Evolutionary conservation across 495 filamentous ascomycete species (phyloP).

Genomic region (Friedmanniomyces endolithicus): DNA sequence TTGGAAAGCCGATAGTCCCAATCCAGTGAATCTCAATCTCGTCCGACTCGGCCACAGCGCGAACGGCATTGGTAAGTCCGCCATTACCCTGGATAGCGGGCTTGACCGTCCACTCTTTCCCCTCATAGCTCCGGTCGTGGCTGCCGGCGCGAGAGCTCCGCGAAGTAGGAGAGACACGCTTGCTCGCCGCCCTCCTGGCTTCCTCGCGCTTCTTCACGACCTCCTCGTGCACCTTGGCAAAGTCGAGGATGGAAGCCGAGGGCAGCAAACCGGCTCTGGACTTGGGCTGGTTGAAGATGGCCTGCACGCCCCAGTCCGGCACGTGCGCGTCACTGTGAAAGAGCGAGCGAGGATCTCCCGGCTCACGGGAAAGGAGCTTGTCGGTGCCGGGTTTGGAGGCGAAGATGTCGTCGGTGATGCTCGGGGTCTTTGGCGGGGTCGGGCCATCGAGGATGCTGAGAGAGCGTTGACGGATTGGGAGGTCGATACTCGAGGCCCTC

Average conservation of each 20-base stretch:
- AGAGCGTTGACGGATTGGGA: constrained; percentile 26
- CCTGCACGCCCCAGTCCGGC: constrained; percentile 56
- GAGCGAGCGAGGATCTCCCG: constrained; percentile 33
- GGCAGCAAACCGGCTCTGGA: constrained; percentile 55
- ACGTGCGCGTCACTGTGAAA: constrained; percentile 47
- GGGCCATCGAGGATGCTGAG: constrained; percentile 23
- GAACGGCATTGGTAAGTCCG: constrained; percentile 73
- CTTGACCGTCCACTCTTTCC: constrained; percentile 67
- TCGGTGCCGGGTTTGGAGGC: neutral
- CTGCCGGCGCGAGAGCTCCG: constrained; percentile 21
- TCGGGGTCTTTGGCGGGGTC: constrained; percentile 48
- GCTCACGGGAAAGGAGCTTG: constrained; percentile 30
- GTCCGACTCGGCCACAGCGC: constrained; percentile 55
- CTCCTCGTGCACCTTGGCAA: constrained; percentile 39
- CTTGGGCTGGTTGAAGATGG: constrained; percentile 57
- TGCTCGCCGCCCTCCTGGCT: constrained; percentile 20
- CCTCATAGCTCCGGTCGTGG: constrained; percentile 50
- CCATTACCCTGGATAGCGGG: constrained; percentile 82
- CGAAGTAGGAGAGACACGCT: constrained; percentile 13
- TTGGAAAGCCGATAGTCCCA: constrained; percentile 83
- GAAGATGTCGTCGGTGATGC: constrained; percentile 52
- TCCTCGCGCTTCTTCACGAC: constrained; percentile 20
- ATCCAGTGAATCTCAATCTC: constrained; percentile 64
- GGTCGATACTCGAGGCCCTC: constrained; percentile 28
- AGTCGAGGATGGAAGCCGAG: constrained; percentile 58